Evolutionary conservation across 2,329 filamentous ascomycete genomes (phyloP).

Genomic region (Sclerotiophoma versabilis): DNA sequence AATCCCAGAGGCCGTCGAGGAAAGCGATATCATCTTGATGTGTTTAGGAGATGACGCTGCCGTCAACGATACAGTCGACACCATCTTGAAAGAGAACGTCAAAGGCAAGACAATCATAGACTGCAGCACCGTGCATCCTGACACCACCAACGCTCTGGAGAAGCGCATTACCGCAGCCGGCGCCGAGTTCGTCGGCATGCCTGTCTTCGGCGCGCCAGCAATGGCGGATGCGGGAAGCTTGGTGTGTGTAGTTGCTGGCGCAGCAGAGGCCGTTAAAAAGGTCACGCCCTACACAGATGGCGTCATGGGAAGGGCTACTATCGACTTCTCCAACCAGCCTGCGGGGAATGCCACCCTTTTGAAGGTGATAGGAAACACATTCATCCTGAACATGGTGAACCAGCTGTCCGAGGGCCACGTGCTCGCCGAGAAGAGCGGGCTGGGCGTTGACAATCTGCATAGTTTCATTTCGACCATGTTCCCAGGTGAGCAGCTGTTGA

Average conservation of each 20-base stretch:
- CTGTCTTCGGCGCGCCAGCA: constrained; percentile 75
- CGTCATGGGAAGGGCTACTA: constrained; percentile 72
- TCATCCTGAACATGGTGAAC: constrained; percentile 83
- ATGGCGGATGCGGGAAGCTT: constrained; percentile 75
- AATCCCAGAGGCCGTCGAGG: constrained; percentile 70
- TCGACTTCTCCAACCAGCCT: constrained; percentile 74
- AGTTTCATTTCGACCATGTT: constrained; percentile 76
- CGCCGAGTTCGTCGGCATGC: constrained; percentile 76
- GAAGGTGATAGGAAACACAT: constrained; percentile 87
- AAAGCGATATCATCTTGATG: constrained; percentile 80
- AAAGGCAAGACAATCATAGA: constrained; percentile 82
- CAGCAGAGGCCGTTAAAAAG: constrained; percentile 64
- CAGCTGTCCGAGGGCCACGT: constrained; percentile 79
- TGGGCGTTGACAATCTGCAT: constrained; percentile 75
- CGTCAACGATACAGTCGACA: constrained; percentile 67
- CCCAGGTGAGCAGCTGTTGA: constrained; percentile 58
- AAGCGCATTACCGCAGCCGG: constrained; percentile 65
- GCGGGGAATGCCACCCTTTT: constrained; percentile 73
- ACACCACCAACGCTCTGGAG: constrained; percentile 74
- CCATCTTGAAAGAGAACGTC: constrained; percentile 64
- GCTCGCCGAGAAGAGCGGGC: constrained; percentile 79
- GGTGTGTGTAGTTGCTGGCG: constrained; percentile 75
- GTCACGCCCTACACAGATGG: constrained; percentile 75
- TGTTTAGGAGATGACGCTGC: constrained; percentile 82
- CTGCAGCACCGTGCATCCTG: constrained; percentile 86